phyloP scores from a whole-genome alignment of 2,329 filamentous ascomycete genomes.

The Colletotrichum kahawae region DNA sequence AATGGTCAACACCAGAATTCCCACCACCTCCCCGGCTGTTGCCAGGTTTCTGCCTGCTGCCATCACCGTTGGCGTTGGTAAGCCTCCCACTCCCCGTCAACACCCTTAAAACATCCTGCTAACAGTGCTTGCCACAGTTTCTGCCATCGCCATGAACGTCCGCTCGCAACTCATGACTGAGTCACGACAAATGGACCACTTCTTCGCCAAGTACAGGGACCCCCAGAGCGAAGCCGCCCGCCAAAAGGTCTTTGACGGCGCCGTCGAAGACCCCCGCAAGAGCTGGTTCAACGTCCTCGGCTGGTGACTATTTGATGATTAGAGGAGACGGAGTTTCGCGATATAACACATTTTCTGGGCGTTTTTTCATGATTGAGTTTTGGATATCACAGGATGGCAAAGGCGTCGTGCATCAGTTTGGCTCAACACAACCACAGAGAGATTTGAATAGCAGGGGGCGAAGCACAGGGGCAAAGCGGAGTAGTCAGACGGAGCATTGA shows the following conservation, averaged over 20 bases:
- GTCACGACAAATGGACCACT: conserved; percentile 40
- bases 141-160: conserved; percentile 36
- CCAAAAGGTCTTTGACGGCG: conserved; percentile 35
- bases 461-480: not conserved
- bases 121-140: not conserved
- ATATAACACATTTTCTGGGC: not conserved
- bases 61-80: conserved; percentile 13
- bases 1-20: conserved; percentile 18
- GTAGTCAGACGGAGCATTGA: not conserved
- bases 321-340: not conserved
- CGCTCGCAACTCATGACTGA: conserved; percentile 34
- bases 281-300: conserved; percentile 39
- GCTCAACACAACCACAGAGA: not conserved
- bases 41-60: conserved; percentile 11
- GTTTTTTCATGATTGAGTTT: not conserved
- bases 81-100: not conserved
- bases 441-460: not conserved
- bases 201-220: conserved; percentile 42
- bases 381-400: not conserved
- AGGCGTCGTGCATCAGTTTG: not conserved
- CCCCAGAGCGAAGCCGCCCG: conserved; percentile 39
- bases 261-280: conserved; percentile 35
- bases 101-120: not conserved
- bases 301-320: conserved; percentile 27
- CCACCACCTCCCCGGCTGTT: conserved; percentile 2